Evolutionary conservation across 2,329 filamentous ascomycete species (phyloP).

Genomic region (Ambrosiella xylebori): DNA sequence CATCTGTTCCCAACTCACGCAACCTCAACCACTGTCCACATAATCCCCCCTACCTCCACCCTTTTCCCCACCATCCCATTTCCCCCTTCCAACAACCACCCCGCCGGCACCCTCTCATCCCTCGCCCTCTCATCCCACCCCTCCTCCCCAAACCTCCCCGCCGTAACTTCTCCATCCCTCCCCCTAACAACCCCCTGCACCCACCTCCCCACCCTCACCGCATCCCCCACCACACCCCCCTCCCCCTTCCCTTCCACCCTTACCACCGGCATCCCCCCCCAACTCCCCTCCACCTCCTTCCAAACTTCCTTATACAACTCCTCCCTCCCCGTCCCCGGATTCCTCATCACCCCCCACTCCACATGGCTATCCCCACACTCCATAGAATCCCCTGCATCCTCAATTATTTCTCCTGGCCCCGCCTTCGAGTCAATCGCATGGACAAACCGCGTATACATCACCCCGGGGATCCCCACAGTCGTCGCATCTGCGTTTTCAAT

Average conservation of each 20-base stretch:
- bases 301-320: conserved; percentile 52
- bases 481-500: not conserved
- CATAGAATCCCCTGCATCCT: conserved; percentile 41
- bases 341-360: conserved; percentile 43
- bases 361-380: conserved; percentile 25
- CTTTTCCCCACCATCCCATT: not conserved
- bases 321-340: conserved; percentile 33
- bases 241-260: not conserved
- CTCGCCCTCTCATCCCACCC: not conserved
- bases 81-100: not conserved
- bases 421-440: conserved; percentile 43
- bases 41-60: not conserved
- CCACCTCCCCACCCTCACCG: not conserved
- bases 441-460: conserved; percentile 29
- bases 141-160: conserved; percentile 38
- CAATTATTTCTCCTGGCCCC: conserved; percentile 14
- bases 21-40: not conserved
- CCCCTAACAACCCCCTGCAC: not conserved
- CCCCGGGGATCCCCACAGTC: not conserved
- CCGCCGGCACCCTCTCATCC: not conserved
- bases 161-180: not conserved
- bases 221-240: not conserved
- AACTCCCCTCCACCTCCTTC: conserved; percentile 17
- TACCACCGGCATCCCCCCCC: not conserved
- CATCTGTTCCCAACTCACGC: not conserved